phyloP scores from a whole-genome alignment of 2,329 filamentous ascomycete species.

The Scytalidium sp. region DNA sequence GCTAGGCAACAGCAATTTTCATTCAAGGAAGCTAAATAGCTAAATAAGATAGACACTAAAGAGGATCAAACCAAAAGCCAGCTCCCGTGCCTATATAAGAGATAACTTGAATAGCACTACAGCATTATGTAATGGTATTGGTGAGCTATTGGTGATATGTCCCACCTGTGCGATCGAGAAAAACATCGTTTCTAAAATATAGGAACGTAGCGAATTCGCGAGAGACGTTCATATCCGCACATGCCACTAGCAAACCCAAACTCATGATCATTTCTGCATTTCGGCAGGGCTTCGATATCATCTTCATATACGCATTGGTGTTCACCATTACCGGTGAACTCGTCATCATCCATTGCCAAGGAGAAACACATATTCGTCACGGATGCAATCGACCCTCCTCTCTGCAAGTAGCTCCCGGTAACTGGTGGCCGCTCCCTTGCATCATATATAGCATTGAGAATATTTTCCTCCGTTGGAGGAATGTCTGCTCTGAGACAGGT shows the following conservation, averaged over 20 bases:
- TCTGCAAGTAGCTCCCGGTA: conserved; percentile 27
- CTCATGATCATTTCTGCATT: conserved; percentile 34
- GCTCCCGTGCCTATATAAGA: too few relatives aligned
- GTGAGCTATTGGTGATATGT: too few relatives aligned
- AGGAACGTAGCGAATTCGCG: too few relatives aligned
- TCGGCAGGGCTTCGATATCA: conserved; percentile 20
- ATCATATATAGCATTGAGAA: conserved; percentile 7
- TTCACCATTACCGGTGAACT: conserved; percentile 25
- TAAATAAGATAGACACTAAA: too few relatives aligned
- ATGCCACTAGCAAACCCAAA: conserved; percentile 33
- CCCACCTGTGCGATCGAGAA: too few relatives aligned
- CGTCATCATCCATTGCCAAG: conserved; percentile 21
- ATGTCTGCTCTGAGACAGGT: conserved; percentile 15
- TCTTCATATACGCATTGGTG: conserved; percentile 14
- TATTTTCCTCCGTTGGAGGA: conserved; percentile 8
- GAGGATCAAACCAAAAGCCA: too few relatives aligned
- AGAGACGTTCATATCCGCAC: too few relatives aligned
- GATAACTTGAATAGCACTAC: too few relatives aligned
- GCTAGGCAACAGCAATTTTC: too few relatives aligned
- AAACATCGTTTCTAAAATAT: too few relatives aligned
- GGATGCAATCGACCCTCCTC: conserved; percentile 26
- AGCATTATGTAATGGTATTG: too few relatives aligned
- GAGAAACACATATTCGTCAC: conserved; percentile 26
- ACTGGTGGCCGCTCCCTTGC: conserved; percentile 19
- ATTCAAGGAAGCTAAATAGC: too few relatives aligned